A percentile compares a stretch with the other conserved stretches of the same genome.
Evolutionary conservation across 768 basidiomycete species (phyloP).

Genomic region (Leccinum truebloodii): DNA sequence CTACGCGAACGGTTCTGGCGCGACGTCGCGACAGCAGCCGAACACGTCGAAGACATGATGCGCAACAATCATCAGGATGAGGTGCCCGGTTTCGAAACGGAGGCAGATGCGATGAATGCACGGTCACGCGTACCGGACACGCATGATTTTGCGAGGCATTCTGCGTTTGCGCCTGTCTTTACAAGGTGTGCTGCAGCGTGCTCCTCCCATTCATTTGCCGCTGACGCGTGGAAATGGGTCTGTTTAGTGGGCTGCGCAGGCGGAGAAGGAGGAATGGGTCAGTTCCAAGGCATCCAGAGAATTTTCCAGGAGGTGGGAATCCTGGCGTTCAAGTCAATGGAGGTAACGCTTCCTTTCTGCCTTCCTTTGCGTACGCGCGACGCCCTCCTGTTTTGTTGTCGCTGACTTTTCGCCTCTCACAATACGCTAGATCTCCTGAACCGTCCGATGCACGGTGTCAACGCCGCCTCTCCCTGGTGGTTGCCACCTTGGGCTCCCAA

Average conservation of each 20-base stretch:
- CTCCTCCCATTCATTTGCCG: neutral
- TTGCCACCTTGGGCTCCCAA: constrained; percentile 23
- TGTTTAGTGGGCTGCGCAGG: constrained; percentile 7
- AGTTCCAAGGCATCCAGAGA: constrained; percentile 7
- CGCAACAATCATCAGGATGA: constrained; percentile 22
- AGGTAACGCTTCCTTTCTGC: constrained; percentile 11
- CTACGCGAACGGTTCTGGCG: constrained; percentile 29
- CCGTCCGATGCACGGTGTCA: neutral
- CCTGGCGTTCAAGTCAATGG: constrained; percentile 16
- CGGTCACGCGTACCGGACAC: constrained; percentile 7
- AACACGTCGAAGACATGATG: constrained; percentile 22
- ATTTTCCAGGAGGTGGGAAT: constrained; percentile 21
- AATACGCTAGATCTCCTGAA: constrained; percentile 8
- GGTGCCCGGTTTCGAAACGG: constrained; percentile 16
- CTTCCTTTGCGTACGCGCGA: neutral
- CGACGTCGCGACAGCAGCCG: constrained; percentile 18
- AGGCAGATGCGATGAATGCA: neutral
- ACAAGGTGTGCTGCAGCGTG: neutral
- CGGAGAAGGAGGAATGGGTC: neutral
- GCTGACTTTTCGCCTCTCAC: constrained; percentile 6
- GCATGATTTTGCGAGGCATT: constrained; percentile 17
- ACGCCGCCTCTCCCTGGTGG: neutral
- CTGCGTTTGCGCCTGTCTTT: constrained; percentile 25
- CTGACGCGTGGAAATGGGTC: neutral
- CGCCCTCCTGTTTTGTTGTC: neutral